phyloP scores from a whole-genome alignment of 1,284 basidiomycete species.

The Phaffia rhodozyma region DNA sequence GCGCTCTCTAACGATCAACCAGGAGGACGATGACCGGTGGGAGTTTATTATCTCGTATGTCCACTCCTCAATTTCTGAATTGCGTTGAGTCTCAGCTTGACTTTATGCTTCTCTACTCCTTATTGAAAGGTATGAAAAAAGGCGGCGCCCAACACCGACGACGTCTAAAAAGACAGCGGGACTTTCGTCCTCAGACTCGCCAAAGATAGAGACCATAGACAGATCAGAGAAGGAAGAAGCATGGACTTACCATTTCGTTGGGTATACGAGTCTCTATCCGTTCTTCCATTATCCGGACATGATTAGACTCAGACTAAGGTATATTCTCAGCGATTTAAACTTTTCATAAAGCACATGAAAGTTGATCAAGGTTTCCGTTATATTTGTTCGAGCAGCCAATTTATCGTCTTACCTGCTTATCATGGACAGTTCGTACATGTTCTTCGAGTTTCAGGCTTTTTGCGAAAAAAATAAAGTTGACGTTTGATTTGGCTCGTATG shows the following conservation, averaged over 20 bases:
- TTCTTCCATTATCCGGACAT: constrained; percentile 89
- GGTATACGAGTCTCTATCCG: constrained; percentile 81
- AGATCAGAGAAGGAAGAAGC: constrained; percentile 36
- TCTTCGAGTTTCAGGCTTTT: not conserved
- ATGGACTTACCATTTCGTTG: constrained; percentile 73
- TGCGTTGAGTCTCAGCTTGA: not conserved
- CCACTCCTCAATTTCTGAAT: not conserved
- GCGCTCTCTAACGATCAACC: not conserved
- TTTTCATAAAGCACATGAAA: not conserved
- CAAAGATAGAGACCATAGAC: constrained; percentile 15
- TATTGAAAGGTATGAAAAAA: constrained; percentile 59
- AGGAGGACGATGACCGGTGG: constrained; percentile 75
- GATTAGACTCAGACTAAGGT: constrained; percentile 73
- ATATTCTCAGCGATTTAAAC: not conserved
- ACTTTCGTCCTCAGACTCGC: not conserved
- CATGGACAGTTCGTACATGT: constrained; percentile 46
- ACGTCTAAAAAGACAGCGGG: not conserved
- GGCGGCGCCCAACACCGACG: constrained; percentile 41
- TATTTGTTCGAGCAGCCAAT: constrained; percentile 50
- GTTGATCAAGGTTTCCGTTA: not conserved
- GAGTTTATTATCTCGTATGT: constrained; percentile 70
- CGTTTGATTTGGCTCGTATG: not conserved
- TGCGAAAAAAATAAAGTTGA: not conserved
- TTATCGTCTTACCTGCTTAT: constrained; percentile 82
- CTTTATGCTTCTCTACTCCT: not conserved